These are phyloP conservation scores for Suillus sp. DNA, from an alignment of 768 basidiomycete species.

Conservation along the genomic window DNA sequence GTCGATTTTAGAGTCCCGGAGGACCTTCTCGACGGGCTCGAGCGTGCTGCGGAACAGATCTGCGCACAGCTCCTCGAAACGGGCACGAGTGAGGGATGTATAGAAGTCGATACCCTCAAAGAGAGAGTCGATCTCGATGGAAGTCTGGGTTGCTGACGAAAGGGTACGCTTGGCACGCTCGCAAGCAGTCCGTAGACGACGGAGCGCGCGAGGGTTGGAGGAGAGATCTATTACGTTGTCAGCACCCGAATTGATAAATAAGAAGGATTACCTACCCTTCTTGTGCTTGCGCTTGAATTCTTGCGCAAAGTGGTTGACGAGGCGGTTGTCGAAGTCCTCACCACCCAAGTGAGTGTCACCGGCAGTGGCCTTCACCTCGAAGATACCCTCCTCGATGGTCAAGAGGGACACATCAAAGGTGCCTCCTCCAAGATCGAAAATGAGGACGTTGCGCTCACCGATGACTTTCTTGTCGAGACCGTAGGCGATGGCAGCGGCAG, in stretches of 20 bases:
- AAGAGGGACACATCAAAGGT: slow-evolving; percentile 97
- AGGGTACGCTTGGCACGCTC: slow-evolving; percentile 99
- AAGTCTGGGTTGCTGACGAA: slow-evolving; percentile 94
- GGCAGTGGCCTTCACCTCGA: slow-evolving; percentile 97
- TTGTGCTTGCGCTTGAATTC: slow-evolving; percentile 99
- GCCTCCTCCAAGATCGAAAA: slow-evolving; percentile 98
- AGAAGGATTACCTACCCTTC: slow-evolving; percentile 57
- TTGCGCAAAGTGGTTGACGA: slow-evolving; percentile 95
- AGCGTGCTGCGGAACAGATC: slow-evolving; percentile 93
- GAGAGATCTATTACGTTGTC: slow-evolving; percentile 66
- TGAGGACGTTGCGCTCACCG: slow-evolving; percentile 93
- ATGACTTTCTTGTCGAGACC: slow-evolving; percentile 94
- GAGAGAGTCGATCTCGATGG: slow-evolving; percentile 97
- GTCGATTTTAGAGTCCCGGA: slow-evolving; percentile 98
- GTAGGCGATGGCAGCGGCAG: slow-evolving; percentile 97
- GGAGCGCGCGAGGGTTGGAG: slow-evolving; percentile 90
- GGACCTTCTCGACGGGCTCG: slow-evolving; percentile 97
- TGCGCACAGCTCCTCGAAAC: slow-evolving; percentile 95
- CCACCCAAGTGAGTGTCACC: slow-evolving; percentile 99
- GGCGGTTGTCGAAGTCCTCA: slow-evolving; percentile 97
- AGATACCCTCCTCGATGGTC: slow-evolving; percentile 96
- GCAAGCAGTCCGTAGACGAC: slow-evolving; percentile 96
- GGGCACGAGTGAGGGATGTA: slow-evolving; percentile 96
- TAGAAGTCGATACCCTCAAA: slow-evolving; percentile 99
- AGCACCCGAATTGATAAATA: slow-evolving; percentile 14